Conservation (phyloP, 768 basidiomycete species). For the Mycena sanguinolenta region DNA sequence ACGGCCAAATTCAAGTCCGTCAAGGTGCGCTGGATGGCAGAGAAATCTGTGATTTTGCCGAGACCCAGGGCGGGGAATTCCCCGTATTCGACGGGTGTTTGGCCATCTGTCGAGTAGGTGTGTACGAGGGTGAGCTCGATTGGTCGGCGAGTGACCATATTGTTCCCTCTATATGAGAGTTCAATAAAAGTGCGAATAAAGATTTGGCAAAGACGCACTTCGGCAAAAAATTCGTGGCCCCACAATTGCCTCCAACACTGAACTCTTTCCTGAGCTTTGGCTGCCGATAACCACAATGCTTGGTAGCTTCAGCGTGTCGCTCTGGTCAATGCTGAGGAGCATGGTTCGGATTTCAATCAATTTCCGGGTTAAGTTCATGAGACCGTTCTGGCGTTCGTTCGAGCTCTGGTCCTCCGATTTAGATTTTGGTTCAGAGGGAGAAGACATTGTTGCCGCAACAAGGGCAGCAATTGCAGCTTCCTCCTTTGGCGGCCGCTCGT, state of each 20-base stretch:
- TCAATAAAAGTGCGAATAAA: constrained; percentile 14
- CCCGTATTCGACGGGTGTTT: constrained; percentile 83
- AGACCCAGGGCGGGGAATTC: constrained; percentile 93
- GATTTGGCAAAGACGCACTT: constrained; percentile 73
- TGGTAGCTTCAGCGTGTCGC: constrained; percentile 92
- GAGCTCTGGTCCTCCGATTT: constrained; percentile 49
- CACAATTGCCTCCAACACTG: constrained; percentile 96
- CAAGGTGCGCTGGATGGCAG: constrained; percentile 91
- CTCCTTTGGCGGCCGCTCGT: constrained; percentile 67
- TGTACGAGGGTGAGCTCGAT: constrained; percentile 98
- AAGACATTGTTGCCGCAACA: constrained; percentile 83
- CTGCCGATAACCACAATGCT: constrained; percentile 99
- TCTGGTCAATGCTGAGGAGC: constrained; percentile 96
- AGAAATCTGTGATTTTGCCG: constrained; percentile 91
- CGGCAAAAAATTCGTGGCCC: constrained; percentile 97
- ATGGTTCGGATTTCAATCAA: constrained; percentile 96
- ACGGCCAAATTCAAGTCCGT: constrained; percentile 97
- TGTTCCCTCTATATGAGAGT: constrained; percentile 81
- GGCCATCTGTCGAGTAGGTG: constrained; percentile 74
- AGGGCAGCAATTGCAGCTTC: constrained; percentile 79
- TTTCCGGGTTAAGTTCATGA: constrained; percentile 94
- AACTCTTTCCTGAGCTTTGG: constrained; percentile 98
- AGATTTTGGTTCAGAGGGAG: constrained; percentile 73
- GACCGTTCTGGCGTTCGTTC: constrained; percentile 77
- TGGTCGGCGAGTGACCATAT: constrained; percentile 99